Evolutionary conservation across 345 rosid species (phyloP).

Genomic region (Populus simonii): DNA sequence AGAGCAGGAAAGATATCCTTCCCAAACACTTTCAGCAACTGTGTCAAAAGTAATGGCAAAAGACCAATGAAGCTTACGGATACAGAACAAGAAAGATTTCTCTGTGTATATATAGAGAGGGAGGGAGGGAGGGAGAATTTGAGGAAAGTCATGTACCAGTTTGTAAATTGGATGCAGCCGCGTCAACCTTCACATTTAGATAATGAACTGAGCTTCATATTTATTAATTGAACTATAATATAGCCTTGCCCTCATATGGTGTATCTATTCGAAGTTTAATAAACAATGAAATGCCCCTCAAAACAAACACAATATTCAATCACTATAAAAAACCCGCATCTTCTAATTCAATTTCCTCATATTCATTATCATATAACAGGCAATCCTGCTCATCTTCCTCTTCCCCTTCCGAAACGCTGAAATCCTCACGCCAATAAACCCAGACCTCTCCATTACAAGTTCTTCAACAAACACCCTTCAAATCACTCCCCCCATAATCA

Average conservation of each 20-base stretch:
- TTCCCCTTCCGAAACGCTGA: slow-evolving; percentile 71
- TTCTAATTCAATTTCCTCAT: slow-evolving; percentile 31
- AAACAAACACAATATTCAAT: background rate
- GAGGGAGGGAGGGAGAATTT: background rate
- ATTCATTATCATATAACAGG: slow-evolving; percentile 41
- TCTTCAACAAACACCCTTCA: slow-evolving; percentile 40
- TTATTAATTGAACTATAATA: background rate
- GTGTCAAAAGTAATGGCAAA: background rate
- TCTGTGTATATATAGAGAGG: too few relatives aligned
- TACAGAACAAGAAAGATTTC: background rate
- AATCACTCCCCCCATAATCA: slow-evolving; percentile 24
- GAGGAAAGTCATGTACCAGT: background rate
- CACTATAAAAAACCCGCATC: slow-evolving; percentile 19
- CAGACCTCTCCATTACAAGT: slow-evolving; percentile 44
- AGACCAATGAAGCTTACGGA: background rate
- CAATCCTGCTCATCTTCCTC: slow-evolving; percentile 46
- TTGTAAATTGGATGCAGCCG: background rate
- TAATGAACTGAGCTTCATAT: background rate
- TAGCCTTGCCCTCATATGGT: background rate
- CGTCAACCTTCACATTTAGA: background rate
- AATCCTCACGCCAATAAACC: slow-evolving; percentile 43
- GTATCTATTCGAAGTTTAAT: background rate
- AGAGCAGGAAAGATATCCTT: background rate
- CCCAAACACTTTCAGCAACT: background rate
- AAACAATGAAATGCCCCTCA: background rate